Base-by-base conservation (phyloP, 2,329 filamentous ascomycete species). In the Thielaviopsis ethacetica region DNA sequence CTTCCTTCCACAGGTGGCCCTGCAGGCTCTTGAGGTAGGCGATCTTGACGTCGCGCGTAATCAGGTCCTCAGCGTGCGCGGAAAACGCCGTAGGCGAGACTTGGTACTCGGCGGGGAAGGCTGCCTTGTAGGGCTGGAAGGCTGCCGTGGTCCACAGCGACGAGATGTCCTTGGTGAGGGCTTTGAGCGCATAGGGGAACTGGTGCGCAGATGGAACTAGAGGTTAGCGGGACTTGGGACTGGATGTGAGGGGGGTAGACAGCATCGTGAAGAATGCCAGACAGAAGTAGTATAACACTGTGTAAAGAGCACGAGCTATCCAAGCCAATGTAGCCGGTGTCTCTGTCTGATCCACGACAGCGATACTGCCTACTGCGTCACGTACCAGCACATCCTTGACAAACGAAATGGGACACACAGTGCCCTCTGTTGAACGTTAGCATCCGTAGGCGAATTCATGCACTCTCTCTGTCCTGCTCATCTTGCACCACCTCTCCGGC, bases 311-410 rank as follows among this genome's bases (percentile, higher is more conserved):
- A 17, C 38, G 7, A 3, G 15, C 17, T 17, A n/a, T 13, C n/a
- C 38, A n/a, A 41, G 3, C 15, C 4, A 41, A 10, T 41, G 34
- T 6, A 26, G 6, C 6, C 3, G 24, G 3, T n/a, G 15, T 44
- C 38, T n/a, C 15, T 6, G 19, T 47, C 41, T 17, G 4, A 10
- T n/a, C 6, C 44, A 49, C 44, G 44, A 47, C 38, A 10, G 26
- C 26, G 26, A 34, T 10, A 34, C 30, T 34, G 10, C 30, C 12
- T 44, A 7, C 17, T 44, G 21, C 24, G 22, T 34, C 62, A 73
- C 85, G 80, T 81, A 91, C 87, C 73, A 91, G 75, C 64, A 87
- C 81, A 69, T 90, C 84, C 73, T 88, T 88, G 71, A 91, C 87
- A 71, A 91, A 91, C 65, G 84, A 88, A 69, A 91, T 89, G 65